Base-by-base conservation (phyloP, 345 rosid species). In the Litchi chinensis region DNA sequence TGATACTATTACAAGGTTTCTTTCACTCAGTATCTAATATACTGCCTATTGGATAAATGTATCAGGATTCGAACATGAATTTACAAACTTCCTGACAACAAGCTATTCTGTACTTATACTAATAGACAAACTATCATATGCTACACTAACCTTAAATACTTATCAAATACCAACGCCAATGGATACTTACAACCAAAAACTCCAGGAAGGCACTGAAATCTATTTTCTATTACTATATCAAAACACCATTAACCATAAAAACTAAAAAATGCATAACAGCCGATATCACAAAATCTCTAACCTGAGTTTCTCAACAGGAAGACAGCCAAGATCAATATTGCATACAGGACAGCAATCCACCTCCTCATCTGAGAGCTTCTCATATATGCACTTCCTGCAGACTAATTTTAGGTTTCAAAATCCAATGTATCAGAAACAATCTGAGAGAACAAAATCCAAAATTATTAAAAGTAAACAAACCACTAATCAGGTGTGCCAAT, bases 371-470 rank as follows among this genome's bases (percentile, higher is more conserved):
- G 93, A 87, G 65, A 92, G 89, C 86, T 89, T 92, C 64, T 87
- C 85, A 48, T 88, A 86, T 64, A 90, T 90, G 87, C 97, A 92
- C 76, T 85, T 92, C 84, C 93, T 88, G 92, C 97, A 92, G 76
- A 92, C 97, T 92, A 86, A 63, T 75, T 69, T 32, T 60, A 26
- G 32, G 66, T 77, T 79, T 66, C 65, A 81, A 77, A 78, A 56
- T 46, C 65, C 71, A 72, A 71, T 48, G 60, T 41, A 73, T 83
- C 65, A 75, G 44, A 79, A 56, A 59, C 68, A 43, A 67, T 56
- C 60, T 21, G 12, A 19, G 41, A 19, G 50, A 40, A 54, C 21
- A 68, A 56, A 77, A 54, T 39, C 24, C 13, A 43, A 69, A 69
- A 69, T 1, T 10, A 11, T 46, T 19, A 16, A n/a, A 3, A n/a